Base-by-base conservation (phyloP, 2,329 filamentous ascomycete genomes). In the Ophiostoma himal-ulmi region DNA sequence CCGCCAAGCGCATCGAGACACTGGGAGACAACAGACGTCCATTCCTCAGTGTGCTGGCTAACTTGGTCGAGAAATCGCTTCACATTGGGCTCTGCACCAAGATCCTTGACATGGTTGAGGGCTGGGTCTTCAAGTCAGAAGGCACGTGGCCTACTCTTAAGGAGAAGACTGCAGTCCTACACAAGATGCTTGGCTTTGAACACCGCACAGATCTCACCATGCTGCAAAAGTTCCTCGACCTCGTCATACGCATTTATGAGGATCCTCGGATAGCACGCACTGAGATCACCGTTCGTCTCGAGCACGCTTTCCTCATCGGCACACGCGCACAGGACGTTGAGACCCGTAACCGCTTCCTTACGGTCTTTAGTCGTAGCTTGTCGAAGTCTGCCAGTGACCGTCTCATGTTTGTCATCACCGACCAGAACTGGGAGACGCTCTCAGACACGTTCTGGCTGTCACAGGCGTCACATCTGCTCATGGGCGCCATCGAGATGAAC, bases 141-240 rank as follows among this genome's bases (percentile, higher is more conserved):
- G 95, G 97, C 73, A 95, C 93, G 1, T 97, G 95, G 85, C 95
- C 95, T 0, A 99, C 95, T 0, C 85, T 99, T 1, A 99, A 99
- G 79, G 96, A 99, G 80, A 99, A 99, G 83, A 98, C 94, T 0
- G 96, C 96, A 0, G 95, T 99, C 0, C 82, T 99, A n/a, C 94
- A 96, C 76, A 99, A 99, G 81, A 99, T 99, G 95, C 83, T 98
- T 20, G 89, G 94, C 0, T 99, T 99, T 75, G 95, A 99, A 80
- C 88, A 92, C 71, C 87, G 95, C 54, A 82, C 86, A 37, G 94
- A 98, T 77, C 87, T 89, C 41, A 93, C 90, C 0, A 89, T 99
- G 81, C 84, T 99, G 71, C 93, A 90, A 75, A 94, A 94, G 77
- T 99, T 98, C 82, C 84, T 99, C 71, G 92, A 98, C 74, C 87